A percentile compares a stretch with the other conserved stretches of the same genome.
phyloP scores from a whole-genome alignment of 345 rosid genomes.

The Ailanthus altissimus region DNA sequence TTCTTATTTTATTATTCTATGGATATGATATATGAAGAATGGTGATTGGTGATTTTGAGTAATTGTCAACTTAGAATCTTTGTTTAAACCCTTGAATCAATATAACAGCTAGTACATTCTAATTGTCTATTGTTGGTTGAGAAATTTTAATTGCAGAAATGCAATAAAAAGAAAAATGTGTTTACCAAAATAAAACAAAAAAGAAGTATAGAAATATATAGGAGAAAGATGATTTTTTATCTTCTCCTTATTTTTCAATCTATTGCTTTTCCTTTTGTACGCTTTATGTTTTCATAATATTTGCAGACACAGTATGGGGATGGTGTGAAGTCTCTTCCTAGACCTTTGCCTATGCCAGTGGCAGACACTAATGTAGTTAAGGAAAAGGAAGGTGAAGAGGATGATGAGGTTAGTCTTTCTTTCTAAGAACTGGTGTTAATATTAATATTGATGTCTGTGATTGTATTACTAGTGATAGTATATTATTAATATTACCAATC shows the following conservation, averaged over 20 bases:
- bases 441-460: neutral
- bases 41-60: neutral
- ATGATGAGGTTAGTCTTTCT: constrained; percentile 44
- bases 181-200: neutral
- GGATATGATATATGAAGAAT: constrained; percentile 7
- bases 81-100: neutral
- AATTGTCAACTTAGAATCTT: neutral
- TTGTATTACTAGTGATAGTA: neutral
- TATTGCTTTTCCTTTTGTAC: constrained; percentile 19
- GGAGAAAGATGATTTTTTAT: neutral
- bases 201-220: neutral
- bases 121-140: neutral
- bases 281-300: constrained; percentile 21
- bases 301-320: constrained; percentile 59
- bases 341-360: constrained; percentile 60
- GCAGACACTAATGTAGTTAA: constrained; percentile 36
- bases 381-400: constrained; percentile 39
- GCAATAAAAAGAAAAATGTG: neutral
- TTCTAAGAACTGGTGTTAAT: neutral
- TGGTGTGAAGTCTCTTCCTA: constrained; percentile 62
- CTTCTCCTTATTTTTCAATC: neutral
- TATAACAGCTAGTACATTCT: neutral
- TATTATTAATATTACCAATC: neutral
- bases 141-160: neutral
- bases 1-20: neutral